phyloP scores from a whole-genome alignment of 257 asterid species.

The Solanum etuberosum region DNA sequence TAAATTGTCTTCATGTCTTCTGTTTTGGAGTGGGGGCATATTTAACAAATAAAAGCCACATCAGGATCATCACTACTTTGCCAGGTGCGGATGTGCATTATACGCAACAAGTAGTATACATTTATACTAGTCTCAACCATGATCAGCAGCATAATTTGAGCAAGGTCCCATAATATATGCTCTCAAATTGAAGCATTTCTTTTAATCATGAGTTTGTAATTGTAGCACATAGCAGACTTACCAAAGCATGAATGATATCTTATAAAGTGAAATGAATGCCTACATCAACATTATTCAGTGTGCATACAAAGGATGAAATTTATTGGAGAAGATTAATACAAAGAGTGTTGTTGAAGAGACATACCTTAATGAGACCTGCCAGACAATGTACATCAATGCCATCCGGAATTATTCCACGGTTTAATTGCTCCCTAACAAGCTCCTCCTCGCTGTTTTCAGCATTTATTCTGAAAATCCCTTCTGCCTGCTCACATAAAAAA shows the following conservation, averaged over 20 bases:
- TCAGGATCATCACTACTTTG: not conserved
- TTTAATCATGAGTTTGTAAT: not conserved
- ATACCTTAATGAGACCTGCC: constrained; percentile 92
- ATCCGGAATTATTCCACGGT: constrained; percentile 74
- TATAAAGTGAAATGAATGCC: not conserved
- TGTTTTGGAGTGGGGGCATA: not conserved
- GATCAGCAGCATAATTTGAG: not conserved
- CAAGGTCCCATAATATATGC: not conserved
- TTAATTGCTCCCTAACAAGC: constrained; percentile 84
- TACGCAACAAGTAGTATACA: not conserved
- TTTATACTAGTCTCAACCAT: not conserved
- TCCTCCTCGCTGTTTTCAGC: constrained; percentile 96
- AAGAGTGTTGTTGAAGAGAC: not conserved
- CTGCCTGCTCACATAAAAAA: constrained; percentile 50
- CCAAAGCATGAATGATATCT: not conserved
- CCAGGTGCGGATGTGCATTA: not conserved
- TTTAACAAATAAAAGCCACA: not conserved
- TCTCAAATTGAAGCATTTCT: not conserved
- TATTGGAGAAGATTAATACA: not conserved
- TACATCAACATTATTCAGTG: not conserved
- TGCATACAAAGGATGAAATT: not conserved
- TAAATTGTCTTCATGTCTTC: not conserved
- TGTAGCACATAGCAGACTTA: not conserved
- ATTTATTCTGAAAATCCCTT: constrained; percentile 94
- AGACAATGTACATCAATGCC: constrained; percentile 94